These are phyloP conservation scores for Aspergillus neotritici DNA, from an alignment of 2,329 filamentous ascomycete species.

Conservation along the genomic window DNA sequence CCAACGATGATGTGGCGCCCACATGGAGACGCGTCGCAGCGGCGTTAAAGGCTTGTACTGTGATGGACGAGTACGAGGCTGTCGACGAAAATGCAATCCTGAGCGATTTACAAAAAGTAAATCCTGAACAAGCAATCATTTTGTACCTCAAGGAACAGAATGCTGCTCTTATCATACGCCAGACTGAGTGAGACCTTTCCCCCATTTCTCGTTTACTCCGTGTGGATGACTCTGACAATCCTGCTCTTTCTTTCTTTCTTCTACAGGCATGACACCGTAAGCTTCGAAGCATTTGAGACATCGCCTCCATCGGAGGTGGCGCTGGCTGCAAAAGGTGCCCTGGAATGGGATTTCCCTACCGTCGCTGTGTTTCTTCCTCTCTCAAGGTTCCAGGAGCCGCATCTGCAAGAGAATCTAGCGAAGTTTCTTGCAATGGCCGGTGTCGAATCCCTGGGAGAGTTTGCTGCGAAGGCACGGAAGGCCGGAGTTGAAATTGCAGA, in stretches of 20 bases:
- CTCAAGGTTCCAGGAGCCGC: constrained; percentile 30
- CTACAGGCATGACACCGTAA: constrained; percentile 11
- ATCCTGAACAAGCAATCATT: constrained; percentile 34
- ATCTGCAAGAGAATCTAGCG: constrained; percentile 47
- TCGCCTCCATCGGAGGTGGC: constrained; percentile 51
- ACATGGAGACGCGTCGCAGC: no score
- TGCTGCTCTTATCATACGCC: constrained; percentile 42
- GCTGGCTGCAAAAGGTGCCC: constrained; percentile 46
- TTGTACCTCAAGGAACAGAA: constrained; percentile 48
- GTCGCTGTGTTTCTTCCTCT: constrained; percentile 45
- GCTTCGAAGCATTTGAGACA: constrained; percentile 58
- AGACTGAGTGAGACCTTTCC: constrained; percentile 9
- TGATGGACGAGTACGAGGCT: constrained; percentile 10
- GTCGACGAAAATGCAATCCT: constrained; percentile 21
- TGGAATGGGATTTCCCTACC: constrained; percentile 58
- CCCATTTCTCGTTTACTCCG: neutral
- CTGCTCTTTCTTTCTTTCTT: no score
- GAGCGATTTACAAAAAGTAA: constrained; percentile 23
- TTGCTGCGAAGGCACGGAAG: constrained; percentile 51
- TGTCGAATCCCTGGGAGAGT: constrained; percentile 48
- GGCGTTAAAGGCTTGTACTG: no score
- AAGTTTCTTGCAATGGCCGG: constrained; percentile 54
- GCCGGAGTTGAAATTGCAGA: constrained; percentile 48
- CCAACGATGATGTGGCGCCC: no score
- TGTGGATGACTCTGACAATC: neutral